Evolutionary conservation across 768 basidiomycete genomes (phyloP).

Genomic region (Trametes punicea): DNA sequence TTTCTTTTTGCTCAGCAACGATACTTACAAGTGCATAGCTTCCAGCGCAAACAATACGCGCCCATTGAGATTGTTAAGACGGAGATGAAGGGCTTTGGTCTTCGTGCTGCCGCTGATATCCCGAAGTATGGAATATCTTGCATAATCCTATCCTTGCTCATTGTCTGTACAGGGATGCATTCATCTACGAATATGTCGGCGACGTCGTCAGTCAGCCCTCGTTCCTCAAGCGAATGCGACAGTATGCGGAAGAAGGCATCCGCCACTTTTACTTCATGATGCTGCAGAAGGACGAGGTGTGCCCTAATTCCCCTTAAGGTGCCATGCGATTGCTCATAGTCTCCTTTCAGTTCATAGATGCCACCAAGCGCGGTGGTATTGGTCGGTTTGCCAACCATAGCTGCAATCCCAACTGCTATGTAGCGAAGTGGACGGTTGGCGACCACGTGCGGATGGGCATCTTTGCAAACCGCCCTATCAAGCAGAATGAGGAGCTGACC

Average conservation of each 20-base stretch:
- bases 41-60: conserved; percentile 83
- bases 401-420: conserved; percentile 96
- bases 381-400: conserved; percentile 98
- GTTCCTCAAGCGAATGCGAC: conserved; percentile 92
- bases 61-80: conserved; percentile 88
- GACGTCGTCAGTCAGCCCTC: conserved; percentile 87
- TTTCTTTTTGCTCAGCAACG: background rate
- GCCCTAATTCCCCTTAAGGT: conserved; percentile 14
- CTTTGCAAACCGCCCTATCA: conserved; percentile 81
- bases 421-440: conserved; percentile 97
- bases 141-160: background rate
- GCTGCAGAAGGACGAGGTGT: conserved; percentile 94
- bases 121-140: conserved; percentile 48
- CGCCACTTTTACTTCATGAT: conserved; percentile 99
- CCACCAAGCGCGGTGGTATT: conserved; percentile 94
- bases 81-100: conserved; percentile 93
- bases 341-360: conserved; percentile 77
- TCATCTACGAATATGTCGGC: conserved; percentile 98
- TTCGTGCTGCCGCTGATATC: conserved; percentile 71
- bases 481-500: conserved; percentile 84
- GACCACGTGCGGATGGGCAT: conserved; percentile 93
- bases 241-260: conserved; percentile 91
- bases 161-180: conserved; percentile 58
- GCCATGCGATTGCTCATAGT: background rate
- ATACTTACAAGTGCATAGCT: conserved; percentile 45